Conservation (phyloP, 768 basidiomycete genomes). For the Boletus tylopilopsis region DNA sequence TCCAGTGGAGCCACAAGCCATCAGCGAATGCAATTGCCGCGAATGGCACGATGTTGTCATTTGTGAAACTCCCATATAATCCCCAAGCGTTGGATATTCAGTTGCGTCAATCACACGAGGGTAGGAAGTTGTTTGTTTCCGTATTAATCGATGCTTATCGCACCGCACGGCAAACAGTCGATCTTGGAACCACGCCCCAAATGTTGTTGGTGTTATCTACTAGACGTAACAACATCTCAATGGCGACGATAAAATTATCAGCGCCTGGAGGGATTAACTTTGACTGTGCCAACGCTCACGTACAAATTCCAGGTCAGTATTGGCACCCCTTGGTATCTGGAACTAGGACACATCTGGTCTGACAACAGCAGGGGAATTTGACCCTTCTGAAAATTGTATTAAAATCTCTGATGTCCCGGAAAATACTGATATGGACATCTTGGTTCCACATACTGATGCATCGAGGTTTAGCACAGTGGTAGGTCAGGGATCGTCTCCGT, state of each 20-base stretch:
- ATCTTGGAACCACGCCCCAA: slow-evolving; percentile 55
- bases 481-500: slow-evolving; percentile 18
- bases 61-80: slow-evolving; percentile 65
- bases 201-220: slow-evolving; percentile 57
- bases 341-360: slow-evolving; percentile 3
- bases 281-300: slow-evolving; percentile 37
- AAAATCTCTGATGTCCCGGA: slow-evolving; percentile 46
- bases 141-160: slow-evolving; percentile 1
- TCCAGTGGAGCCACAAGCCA: slow-evolving; percentile 60
- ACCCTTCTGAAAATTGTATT: slow-evolving; percentile 42
- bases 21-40: slow-evolving; percentile 15
- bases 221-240: slow-evolving; percentile 63
- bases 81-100: slow-evolving; percentile 58
- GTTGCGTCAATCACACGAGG: slow-evolving; percentile 50
- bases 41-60: slow-evolving; percentile 32
- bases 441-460: slow-evolving; percentile 64
- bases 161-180: slow-evolving; percentile 41
- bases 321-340: not conserved
- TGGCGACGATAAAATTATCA: slow-evolving; percentile 50
- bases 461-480: slow-evolving; percentile 62
- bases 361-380: slow-evolving; percentile 27
- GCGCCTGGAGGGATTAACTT: slow-evolving; percentile 53
- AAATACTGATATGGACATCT: slow-evolving; percentile 44
- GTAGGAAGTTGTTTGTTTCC: slow-evolving; percentile 21
- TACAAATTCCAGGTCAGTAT: slow-evolving; percentile 35